Evolutionary conservation across 2,329 filamentous ascomycete genomes (phyloP).

Genomic region (Ophiostoma sp.): DNA sequence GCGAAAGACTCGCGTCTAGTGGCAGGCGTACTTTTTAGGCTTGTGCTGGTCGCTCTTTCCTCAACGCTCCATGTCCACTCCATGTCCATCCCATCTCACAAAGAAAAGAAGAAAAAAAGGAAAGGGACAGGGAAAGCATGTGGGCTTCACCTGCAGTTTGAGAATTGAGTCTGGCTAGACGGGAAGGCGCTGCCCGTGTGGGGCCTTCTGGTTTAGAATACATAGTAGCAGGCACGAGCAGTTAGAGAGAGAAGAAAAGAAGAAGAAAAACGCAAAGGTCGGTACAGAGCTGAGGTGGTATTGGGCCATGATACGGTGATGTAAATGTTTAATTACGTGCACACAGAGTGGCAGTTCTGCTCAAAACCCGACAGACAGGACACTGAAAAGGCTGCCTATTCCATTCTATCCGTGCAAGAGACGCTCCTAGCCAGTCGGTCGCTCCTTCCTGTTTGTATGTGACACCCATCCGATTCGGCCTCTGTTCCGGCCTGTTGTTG

Average conservation of each 20-base stretch:
- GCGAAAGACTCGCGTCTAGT: not conserved
- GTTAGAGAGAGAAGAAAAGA: not conserved
- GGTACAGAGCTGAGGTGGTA: not conserved
- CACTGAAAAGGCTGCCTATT: not conserved
- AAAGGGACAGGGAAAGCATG: constrained; percentile 1
- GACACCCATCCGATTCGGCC: not conserved
- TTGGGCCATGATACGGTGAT: constrained; percentile 16
- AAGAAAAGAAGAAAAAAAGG: too few relatives aligned
- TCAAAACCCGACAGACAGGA: not conserved
- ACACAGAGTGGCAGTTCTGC: not conserved
- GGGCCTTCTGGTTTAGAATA: not conserved
- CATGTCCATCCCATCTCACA: too few relatives aligned
- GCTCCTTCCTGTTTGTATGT: not conserved
- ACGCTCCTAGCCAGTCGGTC: not conserved
- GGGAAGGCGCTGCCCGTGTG: constrained; percentile 25
- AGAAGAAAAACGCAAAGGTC: not conserved
- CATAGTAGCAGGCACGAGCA: not conserved
- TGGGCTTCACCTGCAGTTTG: constrained; percentile 6
- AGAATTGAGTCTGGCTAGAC: not conserved
- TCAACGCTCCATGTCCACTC: not conserved
- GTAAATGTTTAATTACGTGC: not conserved
- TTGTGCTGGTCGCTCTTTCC: constrained; percentile 14
- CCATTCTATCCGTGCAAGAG: not conserved
- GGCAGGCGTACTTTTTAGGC: not conserved
- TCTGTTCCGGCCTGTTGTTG: not conserved